Conservation (phyloP, 2,329 filamentous ascomycete genomes). For the Aspergillus nomiae region DNA sequence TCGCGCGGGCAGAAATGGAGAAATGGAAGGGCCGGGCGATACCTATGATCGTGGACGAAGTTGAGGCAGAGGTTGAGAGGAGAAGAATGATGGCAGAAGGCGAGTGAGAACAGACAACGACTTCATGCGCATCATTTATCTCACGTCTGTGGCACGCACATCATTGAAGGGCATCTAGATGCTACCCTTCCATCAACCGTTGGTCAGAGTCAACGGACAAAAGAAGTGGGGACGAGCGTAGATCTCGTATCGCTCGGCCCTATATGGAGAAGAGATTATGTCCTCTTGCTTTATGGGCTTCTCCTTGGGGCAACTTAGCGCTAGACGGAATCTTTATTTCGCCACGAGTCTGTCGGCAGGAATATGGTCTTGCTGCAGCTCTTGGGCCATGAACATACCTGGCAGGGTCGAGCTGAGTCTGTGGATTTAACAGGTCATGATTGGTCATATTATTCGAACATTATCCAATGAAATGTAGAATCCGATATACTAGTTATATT, state of each 20-base stretch:
- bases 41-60: conserved; percentile 58
- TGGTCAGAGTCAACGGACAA: background rate
- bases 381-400: background rate
- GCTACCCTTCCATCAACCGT: background rate
- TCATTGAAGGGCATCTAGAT: background rate
- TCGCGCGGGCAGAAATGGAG: conserved; percentile 62
- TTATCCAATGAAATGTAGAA: background rate
- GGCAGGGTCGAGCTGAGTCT: background rate
- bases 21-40: conserved; percentile 57
- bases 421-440: background rate
- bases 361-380: background rate
- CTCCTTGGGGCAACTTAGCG: background rate
- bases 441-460: background rate
- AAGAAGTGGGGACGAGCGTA: background rate
- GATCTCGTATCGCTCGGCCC: background rate
- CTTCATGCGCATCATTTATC: background rate
- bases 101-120: conserved; percentile 32
- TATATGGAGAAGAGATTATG: background rate
- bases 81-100: conserved; percentile 46
- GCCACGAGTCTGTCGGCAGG: background rate
- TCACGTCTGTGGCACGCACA: background rate
- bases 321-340: background rate
- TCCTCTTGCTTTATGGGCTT: background rate
- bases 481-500: background rate
- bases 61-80: conserved; percentile 63